Conservation (phyloP, 371 early-diverging fungal genomes). For the Rhizopus microsporus region DNA sequence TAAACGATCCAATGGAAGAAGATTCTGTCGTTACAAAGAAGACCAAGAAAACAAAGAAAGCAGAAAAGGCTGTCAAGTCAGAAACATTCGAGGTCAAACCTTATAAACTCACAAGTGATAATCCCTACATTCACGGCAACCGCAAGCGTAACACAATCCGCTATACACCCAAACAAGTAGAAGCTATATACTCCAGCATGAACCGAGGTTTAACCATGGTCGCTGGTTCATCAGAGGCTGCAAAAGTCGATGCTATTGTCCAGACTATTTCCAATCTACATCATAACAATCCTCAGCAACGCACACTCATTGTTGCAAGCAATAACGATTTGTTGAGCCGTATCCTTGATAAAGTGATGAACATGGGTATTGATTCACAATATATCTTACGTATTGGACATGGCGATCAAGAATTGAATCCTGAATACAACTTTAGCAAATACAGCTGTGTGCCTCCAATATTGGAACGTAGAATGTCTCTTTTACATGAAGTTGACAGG, state of each 20-base stretch:
- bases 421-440: constrained; percentile 81
- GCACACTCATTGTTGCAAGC: constrained; percentile 90
- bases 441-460: constrained; percentile 92
- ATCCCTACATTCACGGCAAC: constrained; percentile 74
- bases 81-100: constrained; percentile 56
- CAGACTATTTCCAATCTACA: constrained; percentile 94
- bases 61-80: constrained; percentile 28
- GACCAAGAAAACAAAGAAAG: constrained; percentile 47
- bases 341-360: constrained; percentile 90
- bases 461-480: constrained; percentile 73
- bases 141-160: constrained; percentile 70
- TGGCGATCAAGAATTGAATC: constrained; percentile 88
- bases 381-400: constrained; percentile 95
- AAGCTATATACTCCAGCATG: constrained; percentile 84
- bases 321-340: constrained; percentile 96
- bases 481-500: constrained; percentile 78
- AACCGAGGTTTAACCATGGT: constrained; percentile 87
- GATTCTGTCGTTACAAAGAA: constrained; percentile 39
- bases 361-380: constrained; percentile 85
- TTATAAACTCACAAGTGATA: constrained; percentile 64
- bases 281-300: constrained; percentile 84
- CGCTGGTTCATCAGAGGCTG: constrained; percentile 96
- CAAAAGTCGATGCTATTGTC: constrained; percentile 96
- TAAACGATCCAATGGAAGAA: constrained; percentile 29
- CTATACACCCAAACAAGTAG: constrained; percentile 88